A percentile compares a stretch with the other conserved stretches of the same genome.
Conservation (phyloP, 257 asterid species). For the Avicennia marina region DNA sequence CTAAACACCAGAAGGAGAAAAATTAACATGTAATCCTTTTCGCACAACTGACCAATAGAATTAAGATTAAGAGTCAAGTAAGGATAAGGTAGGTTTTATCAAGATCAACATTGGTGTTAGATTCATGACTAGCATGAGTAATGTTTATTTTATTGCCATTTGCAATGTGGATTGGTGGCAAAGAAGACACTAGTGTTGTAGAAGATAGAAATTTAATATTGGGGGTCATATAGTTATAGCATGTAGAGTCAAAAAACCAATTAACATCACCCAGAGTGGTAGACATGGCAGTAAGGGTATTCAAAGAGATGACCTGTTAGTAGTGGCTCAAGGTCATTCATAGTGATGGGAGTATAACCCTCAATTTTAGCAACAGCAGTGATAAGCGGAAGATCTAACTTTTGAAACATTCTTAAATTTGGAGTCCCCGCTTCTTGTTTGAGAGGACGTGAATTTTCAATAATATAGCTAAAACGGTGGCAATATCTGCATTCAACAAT, state of each 20-base stretch:
- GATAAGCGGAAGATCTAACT: neutral
- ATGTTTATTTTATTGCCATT: slow-evolving; percentile 3
- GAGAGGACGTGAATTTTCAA: slow-evolving; percentile 14
- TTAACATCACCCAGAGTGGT: slow-evolving; percentile 6
- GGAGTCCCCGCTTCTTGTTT: neutral
- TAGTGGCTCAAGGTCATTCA: slow-evolving; percentile 10
- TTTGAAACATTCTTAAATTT: neutral
- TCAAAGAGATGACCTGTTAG: slow-evolving; percentile 15
- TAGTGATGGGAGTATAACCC: neutral
- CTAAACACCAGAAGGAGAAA: neutral
- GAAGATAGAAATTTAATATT: neutral
- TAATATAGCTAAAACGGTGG: slow-evolving; percentile 6
- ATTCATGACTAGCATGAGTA: neutral
- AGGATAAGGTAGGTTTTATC: neutral
- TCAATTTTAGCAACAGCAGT: neutral
- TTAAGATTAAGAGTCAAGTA: neutral
- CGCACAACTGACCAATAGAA: slow-evolving; percentile 6
- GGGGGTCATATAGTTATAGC: slow-evolving; percentile 19
- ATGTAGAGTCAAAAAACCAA: slow-evolving; percentile 17
- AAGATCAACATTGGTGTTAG: neutral
- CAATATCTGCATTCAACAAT: slow-evolving; percentile 5
- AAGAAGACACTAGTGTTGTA: neutral
- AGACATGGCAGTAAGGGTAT: slow-evolving; percentile 3
- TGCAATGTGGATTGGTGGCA: neutral
- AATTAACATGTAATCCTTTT: neutral